These are phyloP conservation scores for Coelastrella sp. DNA, from an alignment of 139 green algal species.

Conservation along the genomic window DNA sequence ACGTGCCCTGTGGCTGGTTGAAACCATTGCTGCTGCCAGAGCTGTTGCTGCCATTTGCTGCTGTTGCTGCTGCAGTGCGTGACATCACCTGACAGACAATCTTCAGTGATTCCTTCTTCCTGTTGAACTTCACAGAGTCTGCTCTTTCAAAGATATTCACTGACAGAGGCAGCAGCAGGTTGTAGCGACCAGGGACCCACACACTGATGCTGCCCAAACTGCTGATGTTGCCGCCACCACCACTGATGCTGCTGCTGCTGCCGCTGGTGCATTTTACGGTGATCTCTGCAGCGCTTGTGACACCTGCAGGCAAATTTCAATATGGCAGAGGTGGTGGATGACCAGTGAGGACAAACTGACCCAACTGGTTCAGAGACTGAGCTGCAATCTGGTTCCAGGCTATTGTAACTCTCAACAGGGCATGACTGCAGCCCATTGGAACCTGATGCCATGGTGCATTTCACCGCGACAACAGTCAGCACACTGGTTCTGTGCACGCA, in stretches of 20 bases:
- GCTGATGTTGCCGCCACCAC: not conserved
- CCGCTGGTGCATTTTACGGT: not conserved
- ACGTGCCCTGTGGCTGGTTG: not conserved
- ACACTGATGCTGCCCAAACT: not conserved
- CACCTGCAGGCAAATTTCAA: not conserved
- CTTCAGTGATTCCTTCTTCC: conserved; percentile 27
- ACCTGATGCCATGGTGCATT: no score
- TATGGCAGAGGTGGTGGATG: not conserved
- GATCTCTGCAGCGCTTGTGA: not conserved
- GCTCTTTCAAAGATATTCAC: not conserved
- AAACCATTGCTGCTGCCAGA: not conserved
- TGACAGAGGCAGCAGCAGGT: not conserved
- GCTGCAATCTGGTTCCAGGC: no score
- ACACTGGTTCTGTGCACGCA: no score
- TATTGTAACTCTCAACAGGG: no score
- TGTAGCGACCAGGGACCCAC: not conserved
- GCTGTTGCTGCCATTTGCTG: not conserved
- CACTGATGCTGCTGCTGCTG: not conserved
- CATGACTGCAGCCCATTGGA: no score
- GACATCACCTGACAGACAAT: not conserved
- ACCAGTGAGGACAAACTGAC: not conserved
- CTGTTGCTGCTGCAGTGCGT: not conserved
- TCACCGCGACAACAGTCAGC: no score
- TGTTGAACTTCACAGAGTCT: conserved; percentile 8
- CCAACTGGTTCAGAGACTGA: not conserved